phyloP scores from a whole-genome alignment of 2,329 filamentous ascomycete species.

The Fusarium burgessii region DNA sequence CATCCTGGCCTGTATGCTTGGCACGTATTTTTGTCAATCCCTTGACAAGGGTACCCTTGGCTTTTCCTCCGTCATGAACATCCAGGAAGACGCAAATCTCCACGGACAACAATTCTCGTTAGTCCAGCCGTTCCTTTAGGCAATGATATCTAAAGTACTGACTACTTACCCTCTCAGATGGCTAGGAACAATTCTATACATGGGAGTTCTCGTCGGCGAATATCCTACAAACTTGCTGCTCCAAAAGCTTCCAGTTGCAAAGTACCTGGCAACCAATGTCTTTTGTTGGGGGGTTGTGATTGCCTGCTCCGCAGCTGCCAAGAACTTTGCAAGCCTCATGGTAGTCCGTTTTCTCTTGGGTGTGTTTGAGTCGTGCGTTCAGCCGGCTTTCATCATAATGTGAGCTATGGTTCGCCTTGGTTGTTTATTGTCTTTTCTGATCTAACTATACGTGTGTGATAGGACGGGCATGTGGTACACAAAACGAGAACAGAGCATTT shows the following conservation, averaged over 20 bases:
- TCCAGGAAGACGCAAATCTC: not conserved
- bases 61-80: not conserved
- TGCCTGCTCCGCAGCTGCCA: constrained; percentile 50
- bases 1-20: not conserved
- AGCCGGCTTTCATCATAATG: constrained; percentile 60
- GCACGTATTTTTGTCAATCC: not conserved
- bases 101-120: not conserved
- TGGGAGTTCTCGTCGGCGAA: constrained; percentile 58
- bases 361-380: constrained; percentile 59
- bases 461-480: constrained; percentile 27
- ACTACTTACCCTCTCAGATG: constrained; percentile 52
- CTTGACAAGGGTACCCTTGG: not conserved
- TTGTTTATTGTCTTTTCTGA: too few species aligned
- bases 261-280: constrained; percentile 57
- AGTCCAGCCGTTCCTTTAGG: not conserved
- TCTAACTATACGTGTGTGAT: not conserved
- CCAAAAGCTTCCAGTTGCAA: constrained; percentile 59
- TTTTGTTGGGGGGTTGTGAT: constrained; percentile 58
- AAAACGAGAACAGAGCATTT: not conserved
- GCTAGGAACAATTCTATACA: constrained; percentile 59
- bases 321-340: constrained; percentile 55
- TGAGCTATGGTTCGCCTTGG: not conserved
- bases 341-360: constrained; percentile 58
- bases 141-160: not conserved
- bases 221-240: constrained; percentile 61